These are phyloP conservation scores for Microcos paniculata DNA, from an alignment of 345 rosid genomes.

Conservation along the genomic window DNA sequence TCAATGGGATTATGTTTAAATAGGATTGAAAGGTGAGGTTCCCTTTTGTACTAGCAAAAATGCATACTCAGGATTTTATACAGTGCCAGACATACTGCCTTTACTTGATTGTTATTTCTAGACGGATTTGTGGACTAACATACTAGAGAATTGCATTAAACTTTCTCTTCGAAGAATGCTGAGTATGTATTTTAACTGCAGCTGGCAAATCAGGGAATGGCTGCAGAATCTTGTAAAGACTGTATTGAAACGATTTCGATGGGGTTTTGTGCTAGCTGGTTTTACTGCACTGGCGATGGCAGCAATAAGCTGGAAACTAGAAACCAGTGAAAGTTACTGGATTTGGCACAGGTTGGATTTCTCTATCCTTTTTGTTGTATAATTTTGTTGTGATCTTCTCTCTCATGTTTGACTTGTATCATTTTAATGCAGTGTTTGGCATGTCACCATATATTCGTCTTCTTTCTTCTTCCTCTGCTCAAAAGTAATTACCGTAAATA, in stretches of 20 bases:
- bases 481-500: slow-evolving; percentile 44
- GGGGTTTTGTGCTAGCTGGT: slow-evolving; percentile 71
- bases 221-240: slow-evolving; percentile 51
- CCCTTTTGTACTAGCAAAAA: neutral
- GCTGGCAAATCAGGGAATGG: slow-evolving; percentile 58
- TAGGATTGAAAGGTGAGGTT: slow-evolving; percentile 49
- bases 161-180: neutral
- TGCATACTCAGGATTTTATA: neutral
- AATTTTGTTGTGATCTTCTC: slow-evolving; percentile 25
- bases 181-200: slow-evolving; percentile 19
- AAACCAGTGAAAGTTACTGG: slow-evolving; percentile 88
- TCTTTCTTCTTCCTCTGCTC: slow-evolving; percentile 96
- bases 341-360: slow-evolving; percentile 83
- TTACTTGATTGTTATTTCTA: too few relatives aligned
- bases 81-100: neutral
- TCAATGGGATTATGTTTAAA: slow-evolving; percentile 44
- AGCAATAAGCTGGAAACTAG: slow-evolving; percentile 76
- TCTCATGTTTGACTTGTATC: slow-evolving; percentile 3
- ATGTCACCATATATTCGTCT: slow-evolving; percentile 70
- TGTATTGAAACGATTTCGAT: slow-evolving; percentile 56
- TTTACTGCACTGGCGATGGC: slow-evolving; percentile 65
- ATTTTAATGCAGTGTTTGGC: slow-evolving; percentile 72
- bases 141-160: too few relatives aligned
- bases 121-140: too few relatives aligned
- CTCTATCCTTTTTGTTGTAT: slow-evolving; percentile 1